Conservation (phyloP, 306 rosid genomes). For the Citrullus mucosospermus region DNA sequence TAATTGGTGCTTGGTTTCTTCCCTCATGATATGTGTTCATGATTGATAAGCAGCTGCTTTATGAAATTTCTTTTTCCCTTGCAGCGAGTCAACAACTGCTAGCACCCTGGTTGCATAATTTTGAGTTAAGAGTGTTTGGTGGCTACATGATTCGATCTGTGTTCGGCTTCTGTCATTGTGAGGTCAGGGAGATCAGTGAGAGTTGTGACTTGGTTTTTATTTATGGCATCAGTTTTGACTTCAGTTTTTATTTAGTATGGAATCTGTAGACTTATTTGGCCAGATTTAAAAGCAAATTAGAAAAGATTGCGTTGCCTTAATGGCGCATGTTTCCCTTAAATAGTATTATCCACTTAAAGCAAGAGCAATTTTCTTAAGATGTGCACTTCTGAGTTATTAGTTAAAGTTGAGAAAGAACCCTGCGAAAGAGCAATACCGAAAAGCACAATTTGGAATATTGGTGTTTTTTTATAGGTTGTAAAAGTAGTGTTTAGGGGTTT, state of each 20-base stretch:
- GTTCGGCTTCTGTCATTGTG: not conserved
- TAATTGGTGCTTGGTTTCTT: not conserved
- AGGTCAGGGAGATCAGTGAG: not conserved
- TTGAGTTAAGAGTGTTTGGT: not conserved
- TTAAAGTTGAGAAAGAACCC: too few species aligned
- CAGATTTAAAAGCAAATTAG: not conserved
- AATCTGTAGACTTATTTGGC: not conserved
- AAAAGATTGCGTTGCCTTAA: not conserved
- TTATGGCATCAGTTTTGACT: constrained; percentile 1
- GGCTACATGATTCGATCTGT: not conserved
- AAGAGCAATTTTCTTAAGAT: too few species aligned
- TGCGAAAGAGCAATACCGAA: too few species aligned
- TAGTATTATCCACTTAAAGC: not conserved
- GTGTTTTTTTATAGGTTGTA: too few species aligned
- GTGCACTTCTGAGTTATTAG: too few species aligned
- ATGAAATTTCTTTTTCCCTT: not conserved
- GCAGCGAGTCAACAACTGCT: constrained; percentile 10
- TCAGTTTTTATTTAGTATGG: not conserved
- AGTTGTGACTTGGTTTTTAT: not conserved
- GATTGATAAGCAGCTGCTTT: constrained; percentile 6
- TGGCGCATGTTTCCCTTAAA: not conserved
- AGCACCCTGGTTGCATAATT: constrained; percentile 9
- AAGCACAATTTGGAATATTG: too few species aligned
- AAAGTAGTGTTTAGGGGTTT: too few species aligned
- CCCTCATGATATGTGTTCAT: not conserved